Evolutionary conservation across 2,329 filamentous ascomycete species (phyloP), one percentile per base, ranked within the genome.

Genomic region (Gremmenia infestans): DNA sequence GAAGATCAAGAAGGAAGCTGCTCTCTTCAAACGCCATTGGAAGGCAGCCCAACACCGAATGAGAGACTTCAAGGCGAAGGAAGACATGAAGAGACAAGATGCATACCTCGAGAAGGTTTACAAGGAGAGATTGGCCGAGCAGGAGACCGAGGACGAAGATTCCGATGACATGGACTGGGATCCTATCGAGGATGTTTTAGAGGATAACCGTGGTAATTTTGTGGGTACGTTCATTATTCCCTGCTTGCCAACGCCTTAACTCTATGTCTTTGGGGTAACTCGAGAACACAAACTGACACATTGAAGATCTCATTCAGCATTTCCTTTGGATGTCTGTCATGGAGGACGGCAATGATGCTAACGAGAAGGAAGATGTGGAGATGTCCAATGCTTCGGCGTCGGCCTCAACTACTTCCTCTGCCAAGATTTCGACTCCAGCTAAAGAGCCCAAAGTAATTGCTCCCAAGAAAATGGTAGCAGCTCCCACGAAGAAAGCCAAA

Each of bases 1-100:
- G 65, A 78, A 78, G 60, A 69, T 78, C 51, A 78, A 78, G 61
- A 68, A 72, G 37, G 77, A 80, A 60, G 73, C 76, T 3, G 71
- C 73, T 15, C 65, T 80, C 60, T 78, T 79, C 58, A 74, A 71
- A 58, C 69, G 78, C 5, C 73, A 80, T 60, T 73, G 71, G 66
- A 76, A 75, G 56, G 74, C 76, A 43, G 63, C 75, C 42, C 63
- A 75, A 47, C 63, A 68, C n/a, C 72, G 74, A 28, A 65, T 75
- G 43, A 68, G 66, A 12, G 70, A 70, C n/a, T 61, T 73, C 53
- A 69, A 71, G 48, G 63, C 67, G 23, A 74, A 70, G 49, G 76
- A 79, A 60, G 70, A 75, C 43, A 65, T 72, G 54, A 71, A 70
- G 60, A 70, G 71, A 22, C 70, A 79, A 66, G 74, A 78, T 46